phyloP scores from a whole-genome alignment of 2,329 filamentous ascomycete genomes.

The Tolypocladium guangdongense region DNA sequence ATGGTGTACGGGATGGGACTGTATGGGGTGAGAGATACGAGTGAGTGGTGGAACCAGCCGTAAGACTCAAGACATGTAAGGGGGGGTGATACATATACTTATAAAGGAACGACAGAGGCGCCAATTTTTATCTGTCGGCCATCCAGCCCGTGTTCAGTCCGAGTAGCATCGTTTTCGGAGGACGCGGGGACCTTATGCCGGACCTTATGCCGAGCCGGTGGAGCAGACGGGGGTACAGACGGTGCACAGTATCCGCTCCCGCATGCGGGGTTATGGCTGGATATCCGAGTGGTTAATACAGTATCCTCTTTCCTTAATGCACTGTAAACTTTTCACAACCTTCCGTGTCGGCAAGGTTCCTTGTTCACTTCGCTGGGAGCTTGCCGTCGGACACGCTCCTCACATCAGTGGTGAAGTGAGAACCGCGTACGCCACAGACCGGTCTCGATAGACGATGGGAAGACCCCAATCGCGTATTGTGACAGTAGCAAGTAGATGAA shows the following conservation, averaged over 20 bases:
- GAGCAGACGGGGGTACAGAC: not conserved
- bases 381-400: not conserved
- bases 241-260: slow-evolving; percentile 3
- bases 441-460: not conserved
- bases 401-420: not conserved
- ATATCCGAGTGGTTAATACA: slow-evolving; percentile 2
- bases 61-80: not conserved
- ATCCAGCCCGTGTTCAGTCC: not conserved
- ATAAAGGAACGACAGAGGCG: too few relatives aligned
- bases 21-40: not conserved
- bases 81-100: not conserved
- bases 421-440: not conserved
- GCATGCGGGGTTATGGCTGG: not conserved
- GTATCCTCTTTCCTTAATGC: not conserved
- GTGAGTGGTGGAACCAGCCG: not conserved
- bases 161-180: not conserved
- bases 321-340: not conserved
- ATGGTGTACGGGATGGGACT: slow-evolving; percentile 20
- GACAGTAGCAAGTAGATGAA: not conserved
- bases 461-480: too few relatives aligned
- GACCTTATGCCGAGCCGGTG: not conserved
- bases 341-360: not conserved
- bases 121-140: not conserved
- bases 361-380: not conserved
- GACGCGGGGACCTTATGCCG: not conserved